These are phyloP conservation scores for Piromyces finnis DNA, from an alignment of 192 early-diverging fungal genomes.

Conservation along the genomic window DNA sequence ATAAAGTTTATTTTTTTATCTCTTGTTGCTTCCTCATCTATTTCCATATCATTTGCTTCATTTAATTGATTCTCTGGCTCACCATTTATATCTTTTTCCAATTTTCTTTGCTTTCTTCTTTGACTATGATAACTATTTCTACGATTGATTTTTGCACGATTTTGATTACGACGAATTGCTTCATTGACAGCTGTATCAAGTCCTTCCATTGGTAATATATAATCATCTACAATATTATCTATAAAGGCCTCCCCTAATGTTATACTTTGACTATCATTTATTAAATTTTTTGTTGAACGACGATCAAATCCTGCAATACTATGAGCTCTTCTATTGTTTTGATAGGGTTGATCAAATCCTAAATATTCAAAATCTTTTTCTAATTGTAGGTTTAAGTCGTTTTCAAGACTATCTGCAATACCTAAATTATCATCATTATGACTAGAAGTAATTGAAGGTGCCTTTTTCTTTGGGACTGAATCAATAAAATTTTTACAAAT, in stretches of 20 bases:
- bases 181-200: background rate
- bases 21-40: background rate
- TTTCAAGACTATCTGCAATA: background rate
- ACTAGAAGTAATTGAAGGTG: background rate
- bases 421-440: background rate
- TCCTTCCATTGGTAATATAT: background rate
- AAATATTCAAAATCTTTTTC: background rate
- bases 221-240: background rate
- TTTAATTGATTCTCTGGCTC: background rate
- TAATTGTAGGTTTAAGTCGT: background rate
- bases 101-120: background rate
- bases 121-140: background rate
- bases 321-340: background rate
- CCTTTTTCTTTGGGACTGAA: background rate
- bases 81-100: background rate
- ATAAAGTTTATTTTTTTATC: background rate
- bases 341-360: background rate
- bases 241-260: background rate
- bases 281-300: background rate
- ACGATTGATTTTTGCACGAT: background rate
- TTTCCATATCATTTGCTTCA: background rate
- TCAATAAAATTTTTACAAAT: background rate
- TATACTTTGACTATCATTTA: background rate
- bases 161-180: background rate
- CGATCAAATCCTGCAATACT: background rate